Percentiles rank a stretch among this genome's conserved stretches.
These are phyloP conservation scores for Paspalum notatum DNA, from an alignment of 176 grass and related monocot species.

Conservation along the genomic window DNA sequence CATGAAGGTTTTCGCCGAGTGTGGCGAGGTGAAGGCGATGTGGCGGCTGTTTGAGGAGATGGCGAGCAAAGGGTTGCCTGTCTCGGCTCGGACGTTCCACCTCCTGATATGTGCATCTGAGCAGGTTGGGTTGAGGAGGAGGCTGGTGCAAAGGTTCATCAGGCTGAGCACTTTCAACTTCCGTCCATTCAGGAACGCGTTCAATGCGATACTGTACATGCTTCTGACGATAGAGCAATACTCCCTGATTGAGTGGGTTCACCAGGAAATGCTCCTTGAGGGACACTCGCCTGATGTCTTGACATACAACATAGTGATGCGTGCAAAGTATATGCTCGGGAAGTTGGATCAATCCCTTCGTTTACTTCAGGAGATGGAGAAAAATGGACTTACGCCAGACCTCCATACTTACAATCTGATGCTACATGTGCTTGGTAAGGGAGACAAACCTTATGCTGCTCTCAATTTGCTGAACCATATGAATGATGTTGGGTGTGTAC, in stretches of 20 bases:
- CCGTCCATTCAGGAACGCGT: slow-evolving; percentile 75
- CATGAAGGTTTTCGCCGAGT: slow-evolving; percentile 79
- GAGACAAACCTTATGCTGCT: slow-evolving; percentile 88
- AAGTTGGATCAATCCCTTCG: slow-evolving; percentile 85
- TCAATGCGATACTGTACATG: slow-evolving; percentile 83
- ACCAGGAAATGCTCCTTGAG: slow-evolving; percentile 75
- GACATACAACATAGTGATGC: slow-evolving; percentile 93
- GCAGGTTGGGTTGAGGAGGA: slow-evolving; percentile 65
- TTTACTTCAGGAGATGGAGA: slow-evolving; percentile 89
- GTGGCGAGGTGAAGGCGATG: slow-evolving; percentile 86
- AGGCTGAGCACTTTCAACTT: slow-evolving; percentile 77
- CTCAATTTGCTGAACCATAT: slow-evolving; percentile 95
- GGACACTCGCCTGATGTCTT: slow-evolving; percentile 77
- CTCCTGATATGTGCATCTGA: slow-evolving; percentile 76
- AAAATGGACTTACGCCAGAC: slow-evolving; percentile 69
- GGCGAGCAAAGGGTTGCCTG: slow-evolving; percentile 62
- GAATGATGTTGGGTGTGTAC: slow-evolving; percentile 74
- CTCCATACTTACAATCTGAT: slow-evolving; percentile 89
- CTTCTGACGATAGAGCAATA: slow-evolving; percentile 82
- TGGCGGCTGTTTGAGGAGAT: slow-evolving; percentile 87
- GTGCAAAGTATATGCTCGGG: slow-evolving; percentile 91
- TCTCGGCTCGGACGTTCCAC: slow-evolving; percentile 75
- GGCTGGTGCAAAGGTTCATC: slow-evolving; percentile 80
- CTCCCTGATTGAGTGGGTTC: slow-evolving; percentile 81
- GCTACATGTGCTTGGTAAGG: slow-evolving; percentile 92